A percentile compares a stretch with the other conserved stretches of the same genome.
Evolutionary conservation across 305 asterid species (phyloP).

Genomic region (Ilex paraguariensis): DNA sequence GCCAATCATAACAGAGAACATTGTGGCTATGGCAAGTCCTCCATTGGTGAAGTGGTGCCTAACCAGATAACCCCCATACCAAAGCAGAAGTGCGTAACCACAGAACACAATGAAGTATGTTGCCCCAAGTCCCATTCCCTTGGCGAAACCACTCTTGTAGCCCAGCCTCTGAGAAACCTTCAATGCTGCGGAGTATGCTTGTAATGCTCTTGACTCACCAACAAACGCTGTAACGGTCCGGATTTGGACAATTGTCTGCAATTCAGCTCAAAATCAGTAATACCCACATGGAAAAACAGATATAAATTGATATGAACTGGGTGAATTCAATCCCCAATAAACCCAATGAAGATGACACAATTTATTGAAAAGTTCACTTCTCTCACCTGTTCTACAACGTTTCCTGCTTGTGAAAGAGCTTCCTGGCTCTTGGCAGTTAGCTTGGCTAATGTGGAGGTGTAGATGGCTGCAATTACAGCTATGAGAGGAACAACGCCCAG

Average conservation of each 20-base stretch:
- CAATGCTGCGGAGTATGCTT: constrained; percentile 73
- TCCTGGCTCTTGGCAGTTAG: constrained; percentile 88
- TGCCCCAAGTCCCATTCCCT: constrained; percentile 89
- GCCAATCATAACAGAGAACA: constrained; percentile 99
- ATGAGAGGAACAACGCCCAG: constrained; percentile 94
- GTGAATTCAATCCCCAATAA: too few relatives aligned
- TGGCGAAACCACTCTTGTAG: constrained; percentile 80
- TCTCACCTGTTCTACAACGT: constrained; percentile 86
- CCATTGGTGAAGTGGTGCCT: constrained; percentile 93
- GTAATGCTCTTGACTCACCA: constrained; percentile 85
- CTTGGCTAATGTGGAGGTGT: constrained; percentile 64
- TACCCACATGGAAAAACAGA: constrained; percentile 4
- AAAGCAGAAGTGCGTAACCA: constrained; percentile 85
- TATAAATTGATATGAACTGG: neutral
- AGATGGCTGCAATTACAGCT: constrained; percentile 89
- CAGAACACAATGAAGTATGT: constrained; percentile 92
- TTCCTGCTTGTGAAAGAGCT: constrained; percentile 91
- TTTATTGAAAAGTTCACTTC: neutral
- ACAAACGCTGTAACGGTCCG: constrained; percentile 83
- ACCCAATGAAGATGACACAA: neutral
- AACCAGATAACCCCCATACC: constrained; percentile 96
- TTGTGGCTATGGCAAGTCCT: constrained; percentile 95
- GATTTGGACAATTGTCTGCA: constrained; percentile 89
- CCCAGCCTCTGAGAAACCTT: constrained; percentile 75
- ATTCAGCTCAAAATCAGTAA: constrained; percentile 14